Percentiles rank a stretch among this genome's conserved stretches.
Evolutionary conservation across 176 grass and related monocot species (phyloP).

Genomic region (Carex myosuroides): DNA sequence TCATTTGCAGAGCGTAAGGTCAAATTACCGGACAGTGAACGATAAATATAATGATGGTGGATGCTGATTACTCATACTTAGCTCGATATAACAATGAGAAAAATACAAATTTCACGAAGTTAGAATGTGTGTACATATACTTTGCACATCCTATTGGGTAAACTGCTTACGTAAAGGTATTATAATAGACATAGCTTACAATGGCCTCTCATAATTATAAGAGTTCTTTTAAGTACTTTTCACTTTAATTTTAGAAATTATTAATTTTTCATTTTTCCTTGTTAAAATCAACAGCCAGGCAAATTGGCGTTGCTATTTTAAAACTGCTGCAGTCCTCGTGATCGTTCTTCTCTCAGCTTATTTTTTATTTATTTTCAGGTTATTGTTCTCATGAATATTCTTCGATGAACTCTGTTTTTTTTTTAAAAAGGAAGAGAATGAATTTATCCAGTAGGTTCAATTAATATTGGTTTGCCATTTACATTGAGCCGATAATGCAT

Average conservation of each 20-base stretch:
- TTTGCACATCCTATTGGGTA: not conserved
- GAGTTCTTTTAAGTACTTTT: not conserved
- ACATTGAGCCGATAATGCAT: not conserved
- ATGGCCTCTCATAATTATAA: not conserved
- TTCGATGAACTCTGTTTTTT: not conserved
- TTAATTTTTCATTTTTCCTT: not conserved
- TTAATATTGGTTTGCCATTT: not conserved
- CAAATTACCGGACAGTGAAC: constrained; percentile 36
- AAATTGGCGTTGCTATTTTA: not conserved
- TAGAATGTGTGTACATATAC: not conserved
- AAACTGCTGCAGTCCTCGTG: not conserved
- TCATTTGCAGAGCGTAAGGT: constrained; percentile 65
- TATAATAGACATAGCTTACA: not conserved
- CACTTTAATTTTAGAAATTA: not conserved
- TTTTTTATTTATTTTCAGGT: not conserved
- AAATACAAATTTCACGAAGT: not conserved
- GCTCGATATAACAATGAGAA: not conserved
- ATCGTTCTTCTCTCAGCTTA: not conserved
- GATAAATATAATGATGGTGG: constrained; percentile 18
- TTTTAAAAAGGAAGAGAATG: not conserved
- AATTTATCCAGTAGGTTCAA: too few species aligned
- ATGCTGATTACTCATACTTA: not conserved
- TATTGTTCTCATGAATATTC: too few species aligned
- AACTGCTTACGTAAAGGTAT: not conserved
- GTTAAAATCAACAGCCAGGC: not conserved